phyloP scores from a whole-genome alignment of 1,139 yeast genomes.

The Saccharomyces hybrid region DNA sequence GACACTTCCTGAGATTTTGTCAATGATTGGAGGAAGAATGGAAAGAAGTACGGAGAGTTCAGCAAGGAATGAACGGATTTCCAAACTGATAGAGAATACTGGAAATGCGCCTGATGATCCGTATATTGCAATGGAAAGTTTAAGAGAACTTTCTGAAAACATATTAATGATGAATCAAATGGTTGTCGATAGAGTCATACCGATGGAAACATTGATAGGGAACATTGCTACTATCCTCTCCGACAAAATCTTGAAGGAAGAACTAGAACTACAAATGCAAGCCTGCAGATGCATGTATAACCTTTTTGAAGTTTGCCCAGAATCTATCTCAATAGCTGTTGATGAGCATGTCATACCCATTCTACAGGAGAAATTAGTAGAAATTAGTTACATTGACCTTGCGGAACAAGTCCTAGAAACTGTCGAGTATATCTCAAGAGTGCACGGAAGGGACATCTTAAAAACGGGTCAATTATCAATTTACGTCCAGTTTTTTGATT shows the following conservation, averaged over 20 bases:
- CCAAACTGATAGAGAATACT: conserved; percentile 24
- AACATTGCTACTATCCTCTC: conserved; percentile 53
- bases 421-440: conserved; percentile 57
- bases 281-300: conserved; percentile 83
- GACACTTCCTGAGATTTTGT: conserved; percentile 14
- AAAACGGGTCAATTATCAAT: conserved; percentile 57
- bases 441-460: conserved; percentile 45
- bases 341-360: conserved; percentile 60
- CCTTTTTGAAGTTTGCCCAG: conserved; percentile 67
- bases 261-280: conserved; percentile 70
- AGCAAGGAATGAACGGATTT: conserved; percentile 17
- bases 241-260: conserved; percentile 52
- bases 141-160: conserved; percentile 56
- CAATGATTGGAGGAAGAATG: conserved; percentile 33
- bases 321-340: conserved; percentile 58
- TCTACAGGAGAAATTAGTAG: conserved; percentile 58
- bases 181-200: conserved; percentile 56
- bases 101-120: conserved; percentile 37
- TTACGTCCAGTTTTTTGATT: conserved; percentile 71
- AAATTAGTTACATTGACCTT: conserved; percentile 76
- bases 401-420: conserved; percentile 89
- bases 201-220: conserved; percentile 49
- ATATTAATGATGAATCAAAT: conserved; percentile 62
- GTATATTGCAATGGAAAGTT: conserved; percentile 46
- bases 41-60: conserved; percentile 16